Evolutionary conservation across 1,139 yeast genomes (phyloP).

Genomic region (Suhomyces bokatorum): DNA sequence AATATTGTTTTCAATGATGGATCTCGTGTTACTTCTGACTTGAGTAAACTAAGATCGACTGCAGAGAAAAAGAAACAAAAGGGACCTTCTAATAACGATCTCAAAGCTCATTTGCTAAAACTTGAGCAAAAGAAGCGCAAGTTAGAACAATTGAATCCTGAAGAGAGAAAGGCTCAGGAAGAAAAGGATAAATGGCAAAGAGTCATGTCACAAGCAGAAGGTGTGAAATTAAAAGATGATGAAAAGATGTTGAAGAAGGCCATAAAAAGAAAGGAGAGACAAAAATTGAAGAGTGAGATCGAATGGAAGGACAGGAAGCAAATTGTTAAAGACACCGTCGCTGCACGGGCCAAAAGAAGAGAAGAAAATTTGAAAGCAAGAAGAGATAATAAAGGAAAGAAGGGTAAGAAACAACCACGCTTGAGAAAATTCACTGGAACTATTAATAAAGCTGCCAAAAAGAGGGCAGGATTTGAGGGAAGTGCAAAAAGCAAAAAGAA

Average conservation of each 20-base stretch:
- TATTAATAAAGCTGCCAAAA: slow-evolving; percentile 43
- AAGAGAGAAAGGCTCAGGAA: slow-evolving; percentile 57
- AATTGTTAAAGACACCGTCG: slow-evolving; percentile 70
- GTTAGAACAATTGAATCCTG: slow-evolving; percentile 59
- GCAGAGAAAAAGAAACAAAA: slow-evolving; percentile 58
- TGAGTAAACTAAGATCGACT: slow-evolving; percentile 54
- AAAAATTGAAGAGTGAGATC: slow-evolving; percentile 75
- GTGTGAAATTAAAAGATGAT: slow-evolving; percentile 83
- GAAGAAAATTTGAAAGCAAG: slow-evolving; percentile 86
- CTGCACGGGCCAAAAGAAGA: slow-evolving; percentile 77
- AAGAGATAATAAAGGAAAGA: slow-evolving; percentile 75
- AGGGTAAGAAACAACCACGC: slow-evolving; percentile 65
- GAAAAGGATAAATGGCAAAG: slow-evolving; percentile 85
- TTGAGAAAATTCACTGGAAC: slow-evolving; percentile 68
- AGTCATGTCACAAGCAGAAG: slow-evolving; percentile 85
- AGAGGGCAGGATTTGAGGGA: slow-evolving; percentile 63
- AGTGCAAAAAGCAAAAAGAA: slow-evolving; percentile 40
- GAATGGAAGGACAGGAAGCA: slow-evolving; percentile 89
- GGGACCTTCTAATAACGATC: slow-evolving; percentile 85
- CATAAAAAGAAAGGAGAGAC: slow-evolving; percentile 75
- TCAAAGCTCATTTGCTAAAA: slow-evolving; percentile 76
- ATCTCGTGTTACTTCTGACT: slow-evolving; percentile 74
- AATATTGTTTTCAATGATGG: slow-evolving; percentile 86
- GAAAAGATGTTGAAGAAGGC: slow-evolving; percentile 86
- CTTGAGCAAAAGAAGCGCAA: slow-evolving; percentile 74